A percentile compares a stretch with the other conserved stretches of the same genome.
phyloP scores from a whole-genome alignment of 2,329 filamentous ascomycete species.

The Penicillium crustosum region DNA sequence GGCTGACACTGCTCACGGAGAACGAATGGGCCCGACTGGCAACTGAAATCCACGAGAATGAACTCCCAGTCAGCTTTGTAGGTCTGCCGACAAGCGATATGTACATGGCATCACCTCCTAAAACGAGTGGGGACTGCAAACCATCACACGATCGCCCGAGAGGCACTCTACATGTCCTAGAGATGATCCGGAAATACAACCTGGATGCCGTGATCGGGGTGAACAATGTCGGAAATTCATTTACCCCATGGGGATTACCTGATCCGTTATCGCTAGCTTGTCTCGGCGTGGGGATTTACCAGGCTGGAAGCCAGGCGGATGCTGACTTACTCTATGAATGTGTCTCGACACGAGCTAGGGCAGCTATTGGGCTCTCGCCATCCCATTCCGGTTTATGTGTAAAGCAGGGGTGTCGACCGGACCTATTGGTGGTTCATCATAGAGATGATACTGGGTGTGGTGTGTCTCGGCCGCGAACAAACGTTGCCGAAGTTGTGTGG shows the following conservation, averaged over 20 bases:
- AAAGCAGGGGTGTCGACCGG: constrained; percentile 12
- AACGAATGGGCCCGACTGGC: constrained; percentile 54
- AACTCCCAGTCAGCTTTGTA: constrained; percentile 64
- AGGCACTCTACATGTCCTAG: constrained; percentile 62
- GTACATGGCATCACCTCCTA: constrained; percentile 64
- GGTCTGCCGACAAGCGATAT: constrained; percentile 70
- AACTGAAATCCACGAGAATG: constrained; percentile 45
- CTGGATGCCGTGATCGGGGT: constrained; percentile 63
- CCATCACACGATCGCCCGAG: constrained; percentile 42
- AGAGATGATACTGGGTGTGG: constrained; percentile 35
- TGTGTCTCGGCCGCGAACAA: constrained; percentile 27
- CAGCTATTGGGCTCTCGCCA: constrained; percentile 34
- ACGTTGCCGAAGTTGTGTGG: constrained; percentile 42
- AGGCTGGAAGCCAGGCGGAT: constrained; percentile 62
- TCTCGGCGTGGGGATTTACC: constrained; percentile 65
- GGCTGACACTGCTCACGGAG: constrained; percentile 57
- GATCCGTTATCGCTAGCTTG: constrained; percentile 65
- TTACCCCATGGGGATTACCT: constrained; percentile 67
- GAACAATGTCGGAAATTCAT: constrained; percentile 74
- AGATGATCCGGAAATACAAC: constrained; percentile 59
- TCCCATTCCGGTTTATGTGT: constrained; percentile 7
- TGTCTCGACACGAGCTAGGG: constrained; percentile 48
- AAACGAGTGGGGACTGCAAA: not conserved
- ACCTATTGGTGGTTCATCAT: constrained; percentile 29
- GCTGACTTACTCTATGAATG: constrained; percentile 59